Evolutionary conservation across 75 land plant species (phyloP), one percentile per base, ranked within the genome.

Genomic region (Isoetes taiwanensis): DNA sequence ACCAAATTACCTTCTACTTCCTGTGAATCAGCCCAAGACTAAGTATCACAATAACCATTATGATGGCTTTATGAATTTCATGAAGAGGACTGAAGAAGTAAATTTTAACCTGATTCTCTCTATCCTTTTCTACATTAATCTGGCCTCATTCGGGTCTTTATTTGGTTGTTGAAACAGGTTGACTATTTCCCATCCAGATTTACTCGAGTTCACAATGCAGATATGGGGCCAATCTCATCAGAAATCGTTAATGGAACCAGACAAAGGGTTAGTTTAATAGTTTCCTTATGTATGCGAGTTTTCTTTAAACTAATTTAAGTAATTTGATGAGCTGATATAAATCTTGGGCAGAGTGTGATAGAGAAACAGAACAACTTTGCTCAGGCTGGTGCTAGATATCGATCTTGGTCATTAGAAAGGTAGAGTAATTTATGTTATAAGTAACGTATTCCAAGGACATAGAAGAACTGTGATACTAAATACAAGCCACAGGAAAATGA

Each of bases 151-250:
- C n/a, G n/a, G n/a, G n/a, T n/a, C n/a, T n/a, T n/a, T n/a, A n/a
- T n/a, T n/a, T n/a, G n/a, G n/a, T n/a, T n/a, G n/a, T n/a, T n/a
- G n/a, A n/a, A n/a, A n/a, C n/a, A 46, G 50, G 50, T 46, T 16
- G 25, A 46, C 50, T 46, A 46, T 46, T 46, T 46, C n/a, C 50
- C 50, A 46, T 46, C 50, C 16, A 19, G 50, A 46, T 46, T 46
- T n/a, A 23, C 16, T n/a, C 12, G 21, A 19, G 50, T 46, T 16
- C 50, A 23, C 16, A 19, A 46, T n/a, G 50, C 50, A 5, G 50
- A 46, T 5, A 5, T 19, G 25, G 50, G 16, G 8, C 50, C 50
- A 4, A 46, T 46, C 23, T 23, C 50, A 6, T 46, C 50, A 46
- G 21, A 23, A 6, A 19, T 23, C 23, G 50, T 46, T 5, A 46